Evolutionary conservation across 2,329 filamentous ascomycete genomes (phyloP).

Genomic region (Aspergillus fijiensis): DNA sequence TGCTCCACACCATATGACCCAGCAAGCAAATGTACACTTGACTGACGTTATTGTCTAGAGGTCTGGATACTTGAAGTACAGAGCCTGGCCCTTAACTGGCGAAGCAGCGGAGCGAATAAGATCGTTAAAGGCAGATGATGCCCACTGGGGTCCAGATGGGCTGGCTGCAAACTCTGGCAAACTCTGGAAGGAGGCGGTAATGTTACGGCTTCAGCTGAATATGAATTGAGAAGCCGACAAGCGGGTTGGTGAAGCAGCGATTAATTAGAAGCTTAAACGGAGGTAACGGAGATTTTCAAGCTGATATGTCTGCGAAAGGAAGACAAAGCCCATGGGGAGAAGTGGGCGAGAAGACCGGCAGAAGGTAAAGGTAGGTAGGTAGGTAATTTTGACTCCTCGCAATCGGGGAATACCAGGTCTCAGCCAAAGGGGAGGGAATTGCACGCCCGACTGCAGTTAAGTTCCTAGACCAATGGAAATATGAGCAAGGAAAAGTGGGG

Average conservation of each 20-base stretch:
- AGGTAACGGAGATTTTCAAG: not conserved
- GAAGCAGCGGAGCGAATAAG: not conserved
- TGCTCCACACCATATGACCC: not conserved
- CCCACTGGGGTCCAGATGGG: not conserved
- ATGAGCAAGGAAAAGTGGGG: slow-evolving; percentile 14
- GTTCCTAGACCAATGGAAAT: slow-evolving; percentile 19
- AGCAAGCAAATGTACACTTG: not conserved
- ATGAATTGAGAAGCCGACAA: not conserved
- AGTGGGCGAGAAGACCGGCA: slow-evolving; percentile 1
- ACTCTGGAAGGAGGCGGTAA: not conserved
- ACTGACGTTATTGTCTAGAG: not conserved
- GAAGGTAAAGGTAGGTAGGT: not conserved
- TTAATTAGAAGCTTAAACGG: not conserved
- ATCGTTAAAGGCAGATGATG: not conserved
- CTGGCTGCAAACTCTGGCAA: not conserved
- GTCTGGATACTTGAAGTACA: not conserved
- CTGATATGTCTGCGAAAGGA: not conserved
- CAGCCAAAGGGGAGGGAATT: slow-evolving; percentile 9
- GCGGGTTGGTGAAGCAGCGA: not conserved
- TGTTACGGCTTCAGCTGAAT: not conserved
- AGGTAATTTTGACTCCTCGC: slow-evolving; percentile 6
- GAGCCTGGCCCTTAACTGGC: no score
- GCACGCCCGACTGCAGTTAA: slow-evolving; percentile 7
- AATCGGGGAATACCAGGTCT: slow-evolving; percentile 7
- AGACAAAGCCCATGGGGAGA: not conserved